Percentiles rank a stretch among this genome's conserved stretches.
Evolutionary conservation across 306 rosid species (phyloP).

Genomic region (Citrullus colocynthis): DNA sequence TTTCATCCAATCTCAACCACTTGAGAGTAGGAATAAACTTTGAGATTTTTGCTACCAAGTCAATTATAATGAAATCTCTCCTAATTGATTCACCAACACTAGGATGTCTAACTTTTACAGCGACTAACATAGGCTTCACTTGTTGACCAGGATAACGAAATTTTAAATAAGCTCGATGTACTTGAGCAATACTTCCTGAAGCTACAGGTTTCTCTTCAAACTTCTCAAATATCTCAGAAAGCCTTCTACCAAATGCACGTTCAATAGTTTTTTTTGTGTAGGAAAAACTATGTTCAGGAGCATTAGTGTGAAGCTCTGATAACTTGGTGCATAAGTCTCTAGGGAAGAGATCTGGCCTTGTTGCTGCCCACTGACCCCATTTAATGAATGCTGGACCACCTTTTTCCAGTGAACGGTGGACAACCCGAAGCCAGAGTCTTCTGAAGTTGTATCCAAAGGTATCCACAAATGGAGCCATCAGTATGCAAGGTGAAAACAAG

Average conservation of each 20-base stretch:
- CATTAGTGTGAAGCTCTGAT: slow-evolving; percentile 80
- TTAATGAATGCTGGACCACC: slow-evolving; percentile 97
- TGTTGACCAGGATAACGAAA: slow-evolving; percentile 87
- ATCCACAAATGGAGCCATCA: slow-evolving; percentile 84
- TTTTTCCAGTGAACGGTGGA: slow-evolving; percentile 68
- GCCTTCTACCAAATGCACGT: slow-evolving; percentile 75
- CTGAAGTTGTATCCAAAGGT: slow-evolving; percentile 53
- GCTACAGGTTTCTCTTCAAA: slow-evolving; percentile 94
- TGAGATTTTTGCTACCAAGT: slow-evolving; percentile 58
- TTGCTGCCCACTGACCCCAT: slow-evolving; percentile 99
- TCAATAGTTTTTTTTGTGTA: slow-evolving; percentile 82
- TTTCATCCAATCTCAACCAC: slow-evolving; percentile 98
- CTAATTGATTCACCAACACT: slow-evolving; percentile 95
- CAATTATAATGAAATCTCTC: slow-evolving; percentile 84
- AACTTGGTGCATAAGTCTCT: slow-evolving; percentile 76
- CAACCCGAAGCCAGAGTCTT: slow-evolving; percentile 61
- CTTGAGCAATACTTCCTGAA: slow-evolving; percentile 98
- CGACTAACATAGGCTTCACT: slow-evolving; percentile 63
- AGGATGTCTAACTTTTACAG: slow-evolving; percentile 96
- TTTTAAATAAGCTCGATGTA: slow-evolving; percentile 80
- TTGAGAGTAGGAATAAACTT: slow-evolving; percentile 65
- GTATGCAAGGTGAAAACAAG: slow-evolving; percentile 73
- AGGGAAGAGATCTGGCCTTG: slow-evolving; percentile 96
- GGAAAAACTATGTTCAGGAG: slow-evolving; percentile 92
- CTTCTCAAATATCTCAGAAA: slow-evolving; percentile 78